These are phyloP conservation scores for Didymella lethalis DNA, from an alignment of 2,329 filamentous ascomycete genomes.

Conservation along the genomic window DNA sequence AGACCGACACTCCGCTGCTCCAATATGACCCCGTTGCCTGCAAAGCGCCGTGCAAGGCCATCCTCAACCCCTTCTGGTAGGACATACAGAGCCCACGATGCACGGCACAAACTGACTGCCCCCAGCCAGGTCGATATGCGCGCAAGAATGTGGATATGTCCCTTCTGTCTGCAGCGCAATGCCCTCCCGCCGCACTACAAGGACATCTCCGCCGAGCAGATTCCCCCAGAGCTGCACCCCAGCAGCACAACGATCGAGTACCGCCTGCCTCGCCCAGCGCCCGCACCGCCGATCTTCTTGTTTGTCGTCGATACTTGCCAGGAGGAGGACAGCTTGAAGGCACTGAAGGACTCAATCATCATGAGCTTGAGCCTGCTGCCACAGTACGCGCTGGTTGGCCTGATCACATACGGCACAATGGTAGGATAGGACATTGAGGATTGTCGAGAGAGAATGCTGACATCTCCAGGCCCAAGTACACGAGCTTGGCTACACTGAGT, in stretches of 20 bases:
- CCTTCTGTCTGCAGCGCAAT: conserved; percentile 85
- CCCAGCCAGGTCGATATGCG: conserved; percentile 81
- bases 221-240: conserved; percentile 82
- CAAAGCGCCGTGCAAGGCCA: conserved; percentile 93
- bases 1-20: conserved; percentile 84
- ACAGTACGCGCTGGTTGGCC: conserved; percentile 79
- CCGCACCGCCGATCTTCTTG: conserved; percentile 84
- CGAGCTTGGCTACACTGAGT: conserved; percentile 97
- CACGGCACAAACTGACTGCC: conserved; percentile 27
- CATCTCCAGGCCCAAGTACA: conserved; percentile 81
- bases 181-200: conserved; percentile 86
- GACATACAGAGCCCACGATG: conserved; percentile 34
- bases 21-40: conserved; percentile 97
- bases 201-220: conserved; percentile 83
- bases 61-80: conserved; percentile 96
- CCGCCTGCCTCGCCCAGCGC: conserved; percentile 79
- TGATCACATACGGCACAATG: conserved; percentile 94
- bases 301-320: conserved; percentile 91
- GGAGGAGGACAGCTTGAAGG: conserved; percentile 83
- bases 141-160: conserved; percentile 86
- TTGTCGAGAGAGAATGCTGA: conserved; percentile 24
- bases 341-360: conserved; percentile 84
- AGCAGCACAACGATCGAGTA: conserved; percentile 92
- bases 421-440: conserved; percentile 54
- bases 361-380: conserved; percentile 85